Conservation (phyloP, 208 protist species). For the Wallacemonas sp. region DNA sequence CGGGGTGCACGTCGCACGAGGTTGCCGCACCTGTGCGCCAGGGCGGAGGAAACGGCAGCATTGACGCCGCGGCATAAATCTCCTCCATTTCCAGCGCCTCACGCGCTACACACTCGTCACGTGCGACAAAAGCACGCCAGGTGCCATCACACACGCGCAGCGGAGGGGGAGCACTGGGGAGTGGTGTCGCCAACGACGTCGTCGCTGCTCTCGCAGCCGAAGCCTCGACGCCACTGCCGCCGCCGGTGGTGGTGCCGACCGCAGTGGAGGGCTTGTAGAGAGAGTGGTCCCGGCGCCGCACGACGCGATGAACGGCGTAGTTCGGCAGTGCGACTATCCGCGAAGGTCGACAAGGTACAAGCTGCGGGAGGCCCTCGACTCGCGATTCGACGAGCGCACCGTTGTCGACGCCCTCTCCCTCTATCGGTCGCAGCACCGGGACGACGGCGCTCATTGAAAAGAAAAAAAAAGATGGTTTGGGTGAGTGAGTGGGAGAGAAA, state of each 20-base stretch:
- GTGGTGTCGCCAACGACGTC: too few species aligned
- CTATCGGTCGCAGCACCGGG: too few species aligned
- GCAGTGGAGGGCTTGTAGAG: slow-evolving; percentile 3
- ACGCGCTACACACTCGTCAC: slow-evolving; percentile 59
- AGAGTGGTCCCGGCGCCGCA: slow-evolving; percentile 12
- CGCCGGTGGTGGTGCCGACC: background rate
- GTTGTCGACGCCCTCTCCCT: too few species aligned
- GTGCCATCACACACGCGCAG: slow-evolving; percentile 16
- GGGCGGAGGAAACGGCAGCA: slow-evolving; percentile 21
- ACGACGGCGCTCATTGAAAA: too few species aligned
- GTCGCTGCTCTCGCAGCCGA: background rate
- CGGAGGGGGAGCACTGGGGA: too few species aligned
- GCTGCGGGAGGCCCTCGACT: background rate
- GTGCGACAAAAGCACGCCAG: slow-evolving; percentile 17
- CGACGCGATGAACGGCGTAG: slow-evolving; percentile 14
- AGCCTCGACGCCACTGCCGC: too few species aligned
- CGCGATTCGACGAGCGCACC: too few species aligned
- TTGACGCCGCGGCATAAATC: slow-evolving; percentile 28
- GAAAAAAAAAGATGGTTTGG: too few species aligned
- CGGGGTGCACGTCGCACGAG: slow-evolving; percentile 7
- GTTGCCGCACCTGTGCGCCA: slow-evolving; percentile 8
- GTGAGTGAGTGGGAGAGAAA: too few species aligned
- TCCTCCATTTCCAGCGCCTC: slow-evolving; percentile 39
- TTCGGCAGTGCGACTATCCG: background rate
- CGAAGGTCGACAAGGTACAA: background rate